phyloP scores from a whole-genome alignment of 2,329 filamentous ascomycete genomes.

The Botrytis squamosa region DNA sequence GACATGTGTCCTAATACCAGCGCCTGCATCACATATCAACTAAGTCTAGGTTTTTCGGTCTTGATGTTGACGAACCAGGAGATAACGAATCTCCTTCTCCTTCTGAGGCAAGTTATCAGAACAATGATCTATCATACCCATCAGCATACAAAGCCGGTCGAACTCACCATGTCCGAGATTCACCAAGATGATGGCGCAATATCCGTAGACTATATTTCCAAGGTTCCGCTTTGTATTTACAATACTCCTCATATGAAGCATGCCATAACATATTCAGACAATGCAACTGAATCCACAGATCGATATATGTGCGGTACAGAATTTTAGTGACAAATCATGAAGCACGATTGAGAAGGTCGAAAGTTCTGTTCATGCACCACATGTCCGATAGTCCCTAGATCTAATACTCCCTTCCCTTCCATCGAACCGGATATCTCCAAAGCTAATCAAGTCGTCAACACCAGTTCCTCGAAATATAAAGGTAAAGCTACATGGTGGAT shows the following conservation, averaged over 20 bases:
- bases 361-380: neutral
- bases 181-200: neutral
- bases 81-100: neutral
- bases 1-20: neutral
- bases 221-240: neutral
- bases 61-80: neutral
- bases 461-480: neutral
- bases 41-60: neutral
- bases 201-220: neutral
- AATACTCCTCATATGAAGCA: neutral
- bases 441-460: neutral
- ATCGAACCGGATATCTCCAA: neutral
- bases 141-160: neutral
- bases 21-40: neutral
- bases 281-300: neutral
- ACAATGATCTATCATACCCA: neutral
- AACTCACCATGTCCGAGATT: neutral
- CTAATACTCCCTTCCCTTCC: neutral
- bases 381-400: neutral
- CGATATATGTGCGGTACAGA: neutral
- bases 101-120: neutral
- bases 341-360: neutral
- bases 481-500: neutral
- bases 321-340: neutral
- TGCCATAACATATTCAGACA: neutral